A percentile compares a stretch with the other conserved stretches of the same genome.
phyloP scores from a whole-genome alignment of 352 stramenopile genomes.

The Phytophthora meadii region DNA sequence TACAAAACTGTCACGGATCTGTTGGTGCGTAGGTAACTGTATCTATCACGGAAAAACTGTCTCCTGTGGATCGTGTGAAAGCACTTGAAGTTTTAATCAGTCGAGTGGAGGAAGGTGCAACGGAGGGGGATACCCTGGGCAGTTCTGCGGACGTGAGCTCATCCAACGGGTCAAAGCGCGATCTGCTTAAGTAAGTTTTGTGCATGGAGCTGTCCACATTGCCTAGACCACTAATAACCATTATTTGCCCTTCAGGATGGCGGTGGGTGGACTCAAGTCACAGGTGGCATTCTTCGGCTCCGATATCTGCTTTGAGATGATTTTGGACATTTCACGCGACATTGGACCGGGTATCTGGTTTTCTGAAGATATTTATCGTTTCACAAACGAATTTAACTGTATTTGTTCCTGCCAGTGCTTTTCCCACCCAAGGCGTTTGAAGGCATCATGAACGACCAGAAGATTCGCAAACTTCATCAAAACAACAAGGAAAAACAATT shows the following conservation, averaged over 20 bases:
- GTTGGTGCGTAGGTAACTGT: constrained; percentile 13
- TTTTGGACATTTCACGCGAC: constrained; percentile 66
- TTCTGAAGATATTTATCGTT: background rate
- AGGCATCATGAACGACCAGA: constrained; percentile 84
- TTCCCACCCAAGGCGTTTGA: constrained; percentile 80
- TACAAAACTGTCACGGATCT: background rate
- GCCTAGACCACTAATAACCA: constrained; percentile 1
- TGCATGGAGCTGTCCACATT: background rate
- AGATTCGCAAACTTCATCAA: constrained; percentile 80
- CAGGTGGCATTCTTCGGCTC: constrained; percentile 82
- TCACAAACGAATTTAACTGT: background rate
- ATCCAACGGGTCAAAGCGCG: constrained; percentile 68
- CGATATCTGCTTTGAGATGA: constrained; percentile 81
- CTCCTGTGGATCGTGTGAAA: constrained; percentile 62
- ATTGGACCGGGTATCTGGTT: constrained; percentile 57
- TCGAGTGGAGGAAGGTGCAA: constrained; percentile 68
- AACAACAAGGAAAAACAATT: constrained; percentile 74
- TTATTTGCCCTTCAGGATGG: constrained; percentile 53
- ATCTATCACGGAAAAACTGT: constrained; percentile 48
- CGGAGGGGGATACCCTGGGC: constrained; percentile 61
- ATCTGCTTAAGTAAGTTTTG: constrained; percentile 62
- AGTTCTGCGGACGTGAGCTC: constrained; percentile 31
- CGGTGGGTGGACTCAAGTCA: constrained; percentile 64
- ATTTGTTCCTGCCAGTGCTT: constrained; percentile 44
- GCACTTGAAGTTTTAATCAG: constrained; percentile 58